Evolutionary conservation across 108 stramenopile species (phyloP), one percentile per base, ranked within the genome.

Genomic region (Seminavis robusta): DNA sequence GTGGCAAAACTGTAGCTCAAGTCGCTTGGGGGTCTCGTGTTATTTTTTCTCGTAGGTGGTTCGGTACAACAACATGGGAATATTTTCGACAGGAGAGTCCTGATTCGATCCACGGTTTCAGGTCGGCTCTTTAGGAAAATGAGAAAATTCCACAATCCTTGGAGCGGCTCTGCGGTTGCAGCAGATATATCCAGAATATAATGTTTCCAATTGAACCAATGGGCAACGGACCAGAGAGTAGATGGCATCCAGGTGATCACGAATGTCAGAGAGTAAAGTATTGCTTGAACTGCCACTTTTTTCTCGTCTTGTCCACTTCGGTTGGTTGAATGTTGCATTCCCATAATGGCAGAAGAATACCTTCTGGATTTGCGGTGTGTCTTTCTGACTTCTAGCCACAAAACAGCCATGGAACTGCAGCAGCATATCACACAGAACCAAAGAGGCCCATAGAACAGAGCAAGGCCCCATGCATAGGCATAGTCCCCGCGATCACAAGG

Each of bases 71-170:
- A n/a, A n/a, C n/a, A n/a, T n/a, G n/a, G n/a, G n/a, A n/a, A n/a
- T n/a, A n/a, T n/a, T n/a, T n/a, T n/a, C n/a, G n/a, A n/a, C n/a
- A n/a, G n/a, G n/a, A n/a, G n/a, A n/a, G n/a, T n/a, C n/a, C n/a
- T n/a, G n/a, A n/a, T n/a, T n/a, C n/a, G n/a, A n/a, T n/a, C n/a
- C n/a, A n/a, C n/a, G n/a, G n/a, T n/a, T n/a, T n/a, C n/a, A n/a
- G 47, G 40, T 11, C 65, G 56, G 21, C 44, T 42, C 21, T 47
- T 39, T 24, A 63, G 20, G 39, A 71, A 70, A 45, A 71, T 64
- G 28, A 56, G 16, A 20, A 56, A 56, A 32, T 71, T 71, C 63
- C 62, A 65, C 44, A 71, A 63, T n/a, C 69, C 69, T 43, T 63
- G 62, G 26, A 71, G 43, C 1, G 69, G 69, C 29, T 71, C 69